Conservation (phyloP, 164 flowering plant genomes). For the Cinnamomum chago region DNA sequence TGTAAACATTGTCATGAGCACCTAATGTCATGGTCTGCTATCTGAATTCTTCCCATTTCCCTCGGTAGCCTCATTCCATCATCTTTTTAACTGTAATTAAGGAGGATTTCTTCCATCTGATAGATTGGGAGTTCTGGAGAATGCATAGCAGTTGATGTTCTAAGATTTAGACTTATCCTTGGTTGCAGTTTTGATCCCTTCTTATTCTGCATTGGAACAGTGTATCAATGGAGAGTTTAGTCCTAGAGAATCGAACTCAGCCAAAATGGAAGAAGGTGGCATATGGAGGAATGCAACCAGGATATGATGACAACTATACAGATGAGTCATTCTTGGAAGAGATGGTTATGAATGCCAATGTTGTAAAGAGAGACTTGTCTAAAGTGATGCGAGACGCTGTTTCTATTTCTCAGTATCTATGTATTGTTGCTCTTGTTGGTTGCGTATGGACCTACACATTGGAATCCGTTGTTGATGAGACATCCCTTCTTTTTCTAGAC, state of each 20-base stretch:
- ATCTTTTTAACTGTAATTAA: too few relatives aligned
- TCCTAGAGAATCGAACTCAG: slow-evolving; percentile 19
- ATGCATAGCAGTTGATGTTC: too few relatives aligned
- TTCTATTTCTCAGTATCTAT: slow-evolving; percentile 77
- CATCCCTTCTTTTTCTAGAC: slow-evolving; percentile 59
- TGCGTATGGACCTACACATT: slow-evolving; percentile 85
- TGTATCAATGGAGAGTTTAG: slow-evolving; percentile 16
- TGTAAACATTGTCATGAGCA: too few relatives aligned
- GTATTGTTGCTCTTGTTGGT: slow-evolving; percentile 78
- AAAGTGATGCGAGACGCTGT: slow-evolving; percentile 52
- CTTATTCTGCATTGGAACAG: background rate
- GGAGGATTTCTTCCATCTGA: too few relatives aligned
- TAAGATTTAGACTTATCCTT: background rate
- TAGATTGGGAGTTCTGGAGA: too few relatives aligned
- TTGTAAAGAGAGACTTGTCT: slow-evolving; percentile 51
- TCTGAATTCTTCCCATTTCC: too few relatives aligned
- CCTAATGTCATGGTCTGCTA: too few relatives aligned
- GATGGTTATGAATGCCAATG: slow-evolving; percentile 95
- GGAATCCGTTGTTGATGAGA: slow-evolving; percentile 47
- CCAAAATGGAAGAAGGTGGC: slow-evolving; percentile 91
- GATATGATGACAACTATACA: slow-evolving; percentile 88
- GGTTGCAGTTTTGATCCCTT: background rate
- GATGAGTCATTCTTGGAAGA: slow-evolving; percentile 86
- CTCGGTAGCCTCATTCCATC: too few relatives aligned
- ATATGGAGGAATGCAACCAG: slow-evolving; percentile 99